Conservation (phyloP, 331 rosid genomes). For the Acacia concinna region DNA sequence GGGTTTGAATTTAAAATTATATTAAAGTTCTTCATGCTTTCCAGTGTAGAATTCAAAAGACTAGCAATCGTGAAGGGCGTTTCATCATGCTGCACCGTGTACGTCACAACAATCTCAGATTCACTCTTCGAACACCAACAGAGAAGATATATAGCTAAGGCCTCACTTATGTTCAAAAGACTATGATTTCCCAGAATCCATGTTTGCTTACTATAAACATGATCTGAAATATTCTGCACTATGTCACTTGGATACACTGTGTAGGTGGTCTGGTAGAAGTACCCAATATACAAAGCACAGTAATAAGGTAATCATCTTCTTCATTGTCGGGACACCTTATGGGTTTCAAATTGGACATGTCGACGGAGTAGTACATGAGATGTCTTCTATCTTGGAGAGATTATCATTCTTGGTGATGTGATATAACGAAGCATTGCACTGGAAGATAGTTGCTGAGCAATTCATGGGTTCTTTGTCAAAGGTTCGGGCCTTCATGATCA, state of each 20-base stretch:
- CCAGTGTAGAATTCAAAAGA: constrained; percentile 42
- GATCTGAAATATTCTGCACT: constrained; percentile 28
- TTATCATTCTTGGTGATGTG: constrained; percentile 30
- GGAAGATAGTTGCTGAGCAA: constrained; percentile 42
- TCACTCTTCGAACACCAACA: constrained; percentile 66
- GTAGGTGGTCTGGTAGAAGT: constrained; percentile 58
- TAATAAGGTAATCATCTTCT: constrained; percentile 64
- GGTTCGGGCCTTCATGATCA: background rate
- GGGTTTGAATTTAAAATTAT: constrained; percentile 36
- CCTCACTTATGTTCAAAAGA: background rate
- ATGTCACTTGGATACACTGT: constrained; percentile 35
- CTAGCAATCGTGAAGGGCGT: constrained; percentile 46
- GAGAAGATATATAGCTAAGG: constrained; percentile 46
- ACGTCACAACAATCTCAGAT: constrained; percentile 66
- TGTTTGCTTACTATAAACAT: constrained; percentile 63
- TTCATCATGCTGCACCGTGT: constrained; percentile 60
- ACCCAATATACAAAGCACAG: constrained; percentile 61
- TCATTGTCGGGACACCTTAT: constrained; percentile 17
- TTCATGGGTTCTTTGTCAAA: constrained; percentile 42
- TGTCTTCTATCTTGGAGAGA: constrained; percentile 17
- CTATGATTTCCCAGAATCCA: constrained; percentile 20
- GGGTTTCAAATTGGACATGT: constrained; percentile 41
- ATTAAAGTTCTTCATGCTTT: constrained; percentile 45
- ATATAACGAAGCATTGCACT: constrained; percentile 66
- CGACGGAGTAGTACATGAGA: constrained; percentile 51